phyloP scores from a whole-genome alignment of 208 protist genomes.

The Blechomonas ayalai region DNA sequence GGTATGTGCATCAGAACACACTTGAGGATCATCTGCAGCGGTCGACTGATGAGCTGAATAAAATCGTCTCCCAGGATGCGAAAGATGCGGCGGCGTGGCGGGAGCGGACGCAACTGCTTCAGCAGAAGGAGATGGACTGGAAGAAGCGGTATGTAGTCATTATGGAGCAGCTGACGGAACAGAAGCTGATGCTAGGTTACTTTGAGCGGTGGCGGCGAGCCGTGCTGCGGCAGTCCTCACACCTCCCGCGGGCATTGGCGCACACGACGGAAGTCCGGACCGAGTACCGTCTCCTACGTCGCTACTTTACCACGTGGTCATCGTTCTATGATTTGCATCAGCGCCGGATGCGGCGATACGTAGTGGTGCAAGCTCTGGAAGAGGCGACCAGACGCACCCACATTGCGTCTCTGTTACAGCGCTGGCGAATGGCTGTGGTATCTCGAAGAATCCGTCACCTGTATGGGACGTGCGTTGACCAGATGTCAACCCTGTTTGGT shows the following conservation, averaged over 20 bases:
- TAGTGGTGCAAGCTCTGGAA: constrained; percentile 30
- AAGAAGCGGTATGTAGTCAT: constrained; percentile 50
- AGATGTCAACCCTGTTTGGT: constrained; percentile 14
- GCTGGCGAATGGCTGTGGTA: constrained; percentile 29
- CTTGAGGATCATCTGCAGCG: constrained; percentile 52
- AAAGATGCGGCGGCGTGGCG: constrained; percentile 67
- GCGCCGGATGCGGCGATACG: constrained; percentile 27
- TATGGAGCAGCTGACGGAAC: constrained; percentile 45
- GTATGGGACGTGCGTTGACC: constrained; percentile 5
- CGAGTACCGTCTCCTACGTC: constrained; percentile 25
- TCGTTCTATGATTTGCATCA: constrained; percentile 61
- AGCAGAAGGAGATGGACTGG: constrained; percentile 51
- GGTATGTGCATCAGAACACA: constrained; percentile 69
- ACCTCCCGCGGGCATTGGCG: constrained; percentile 11
- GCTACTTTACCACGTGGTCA: constrained; percentile 62
- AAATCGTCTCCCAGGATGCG: constrained; percentile 60
- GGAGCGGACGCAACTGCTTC: constrained; percentile 28
- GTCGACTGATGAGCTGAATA: constrained; percentile 43
- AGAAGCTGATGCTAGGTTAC: constrained; percentile 44
- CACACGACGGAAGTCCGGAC: constrained; percentile 19
- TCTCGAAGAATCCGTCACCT: constrained; percentile 6
- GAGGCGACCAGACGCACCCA: constrained; percentile 30
- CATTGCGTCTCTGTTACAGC: constrained; percentile 17
- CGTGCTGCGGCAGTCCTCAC: constrained; percentile 4
- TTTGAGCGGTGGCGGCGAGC: constrained; percentile 46